Percentiles rank a stretch among this genome's conserved stretches.
Conservation (phyloP, 768 basidiomycete species). For the Hebeloma cylindrosporum region DNA sequence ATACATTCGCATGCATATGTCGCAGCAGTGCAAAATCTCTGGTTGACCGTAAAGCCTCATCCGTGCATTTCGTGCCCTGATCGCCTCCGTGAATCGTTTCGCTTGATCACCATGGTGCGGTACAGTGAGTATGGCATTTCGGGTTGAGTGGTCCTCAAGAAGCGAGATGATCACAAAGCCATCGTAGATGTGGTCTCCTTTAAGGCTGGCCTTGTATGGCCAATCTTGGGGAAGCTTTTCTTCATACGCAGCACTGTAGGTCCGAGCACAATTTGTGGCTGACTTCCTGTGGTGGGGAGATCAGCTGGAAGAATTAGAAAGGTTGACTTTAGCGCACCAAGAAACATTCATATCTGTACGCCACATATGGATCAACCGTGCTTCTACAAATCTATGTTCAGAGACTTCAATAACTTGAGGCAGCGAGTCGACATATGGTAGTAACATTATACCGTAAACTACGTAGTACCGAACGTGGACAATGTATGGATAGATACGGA, state of each 20-base stretch:
- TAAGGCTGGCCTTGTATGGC: slow-evolving; percentile 8
- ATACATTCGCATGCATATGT: slow-evolving; percentile 13
- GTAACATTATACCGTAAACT: too few relatives aligned
- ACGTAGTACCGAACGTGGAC: too few relatives aligned
- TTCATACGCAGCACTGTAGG: slow-evolving; percentile 10
- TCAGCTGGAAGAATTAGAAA: too few relatives aligned
- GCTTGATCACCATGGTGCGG: slow-evolving; percentile 6
- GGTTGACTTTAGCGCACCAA: too few relatives aligned
- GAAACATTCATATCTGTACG: too few relatives aligned
- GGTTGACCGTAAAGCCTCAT: slow-evolving; percentile 7
- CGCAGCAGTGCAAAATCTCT: slow-evolving; percentile 16
- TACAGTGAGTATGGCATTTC: slow-evolving; percentile 4
- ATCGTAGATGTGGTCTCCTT: slow-evolving; percentile 10
- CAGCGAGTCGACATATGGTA: too few relatives aligned
- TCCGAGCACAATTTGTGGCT: slow-evolving; percentile 20
- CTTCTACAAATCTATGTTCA: too few relatives aligned
- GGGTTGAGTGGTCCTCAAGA: slow-evolving; percentile 8
- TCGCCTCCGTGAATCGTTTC: slow-evolving; percentile 6
- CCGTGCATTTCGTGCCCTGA: slow-evolving; percentile 7
- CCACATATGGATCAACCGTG: too few relatives aligned
- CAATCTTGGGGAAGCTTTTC: slow-evolving; percentile 1
- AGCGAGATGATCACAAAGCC: slow-evolving; percentile 13
- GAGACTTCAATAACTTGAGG: too few relatives aligned
- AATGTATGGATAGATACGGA: too few relatives aligned
- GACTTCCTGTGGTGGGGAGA: too few relatives aligned